A percentile compares a stretch with the other conserved stretches of the same genome.
phyloP scores from a whole-genome alignment of 2,329 filamentous ascomycete species.

The Byssochlamys sp. region DNA sequence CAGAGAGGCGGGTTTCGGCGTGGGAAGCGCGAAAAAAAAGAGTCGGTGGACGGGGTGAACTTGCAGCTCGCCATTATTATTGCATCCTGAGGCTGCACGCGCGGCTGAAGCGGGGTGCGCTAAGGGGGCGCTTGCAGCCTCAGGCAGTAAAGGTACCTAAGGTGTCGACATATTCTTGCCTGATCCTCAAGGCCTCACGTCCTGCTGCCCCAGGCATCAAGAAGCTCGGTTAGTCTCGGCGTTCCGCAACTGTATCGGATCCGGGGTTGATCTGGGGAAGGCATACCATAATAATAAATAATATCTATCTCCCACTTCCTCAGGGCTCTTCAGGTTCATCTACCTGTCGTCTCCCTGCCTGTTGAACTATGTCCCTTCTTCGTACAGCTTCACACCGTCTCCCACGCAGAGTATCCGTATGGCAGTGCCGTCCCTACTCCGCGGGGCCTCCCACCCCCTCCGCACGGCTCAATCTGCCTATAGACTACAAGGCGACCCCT shows the following conservation, averaged over 20 bases:
- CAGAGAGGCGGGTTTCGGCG: not conserved
- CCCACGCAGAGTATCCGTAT: slow-evolving; percentile 1
- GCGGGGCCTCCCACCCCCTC: slow-evolving; percentile 33
- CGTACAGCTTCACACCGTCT: slow-evolving; percentile 5
- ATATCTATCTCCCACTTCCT: not conserved
- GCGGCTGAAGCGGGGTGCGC: not conserved
- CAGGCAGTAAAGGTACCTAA: not conserved
- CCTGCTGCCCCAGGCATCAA: not conserved
- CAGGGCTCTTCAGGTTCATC: not conserved
- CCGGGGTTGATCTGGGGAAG: not conserved
- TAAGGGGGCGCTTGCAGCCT: not conserved
- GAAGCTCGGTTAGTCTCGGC: not conserved
- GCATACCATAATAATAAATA: not conserved
- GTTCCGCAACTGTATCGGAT: not conserved
- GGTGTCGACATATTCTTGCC: not conserved
- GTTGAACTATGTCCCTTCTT: slow-evolving; percentile 3
- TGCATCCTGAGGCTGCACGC: not conserved
- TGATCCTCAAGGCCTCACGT: not conserved
- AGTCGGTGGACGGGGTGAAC: not conserved
- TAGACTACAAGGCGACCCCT: slow-evolving; percentile 75
- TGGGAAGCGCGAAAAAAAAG: not conserved
- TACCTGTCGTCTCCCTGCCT: not conserved
- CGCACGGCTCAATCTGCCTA: slow-evolving; percentile 67
- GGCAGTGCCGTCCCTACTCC: slow-evolving; percentile 35
- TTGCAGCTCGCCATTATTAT: not conserved